A percentile compares a stretch with the other conserved stretches of the same genome.
phyloP scores from a whole-genome alignment of 2,329 filamentous ascomycete genomes.

The Trichoderma asperellum region DNA sequence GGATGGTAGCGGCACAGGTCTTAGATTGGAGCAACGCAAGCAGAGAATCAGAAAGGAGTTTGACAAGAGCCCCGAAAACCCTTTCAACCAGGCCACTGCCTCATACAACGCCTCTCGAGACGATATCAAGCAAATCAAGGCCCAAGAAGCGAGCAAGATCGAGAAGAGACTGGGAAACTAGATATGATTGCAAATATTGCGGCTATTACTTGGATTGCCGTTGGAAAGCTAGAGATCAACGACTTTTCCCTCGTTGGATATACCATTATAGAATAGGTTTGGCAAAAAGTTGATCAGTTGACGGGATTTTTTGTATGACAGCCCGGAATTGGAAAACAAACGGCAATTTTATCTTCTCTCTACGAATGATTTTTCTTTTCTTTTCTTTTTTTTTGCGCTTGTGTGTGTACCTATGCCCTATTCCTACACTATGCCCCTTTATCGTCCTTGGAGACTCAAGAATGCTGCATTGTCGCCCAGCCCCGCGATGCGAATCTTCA shows the following conservation, averaged over 20 bases:
- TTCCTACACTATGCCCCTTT: not conserved
- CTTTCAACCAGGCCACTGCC: constrained; percentile 83
- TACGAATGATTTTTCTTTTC: not conserved
- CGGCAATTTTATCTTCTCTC: not conserved
- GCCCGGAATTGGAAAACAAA: not conserved
- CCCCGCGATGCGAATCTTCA: constrained; percentile 30
- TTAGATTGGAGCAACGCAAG: constrained; percentile 82
- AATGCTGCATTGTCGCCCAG: not conserved
- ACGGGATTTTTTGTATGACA: not conserved
- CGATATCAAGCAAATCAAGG: constrained; percentile 69
- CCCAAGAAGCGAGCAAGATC: constrained; percentile 71
- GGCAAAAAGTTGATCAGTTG: not conserved
- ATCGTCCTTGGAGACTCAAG: not conserved
- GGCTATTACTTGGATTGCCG: not conserved
- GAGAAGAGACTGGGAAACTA: constrained; percentile 65
- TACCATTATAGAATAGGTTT: constrained; percentile 17
- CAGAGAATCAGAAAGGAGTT: constrained; percentile 89
- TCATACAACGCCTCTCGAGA: constrained; percentile 78
- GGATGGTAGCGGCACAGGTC: constrained; percentile 71
- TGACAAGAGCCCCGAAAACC: constrained; percentile 91
- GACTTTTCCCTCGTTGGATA: not conserved
- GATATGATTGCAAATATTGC: not conserved
- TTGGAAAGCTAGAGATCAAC: not conserved
- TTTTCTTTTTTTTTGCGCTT: no score
- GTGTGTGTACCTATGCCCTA: not conserved